Evolutionary conservation across 768 basidiomycete genomes (phyloP).

Genomic region (Lactifluus subvellereus): DNA sequence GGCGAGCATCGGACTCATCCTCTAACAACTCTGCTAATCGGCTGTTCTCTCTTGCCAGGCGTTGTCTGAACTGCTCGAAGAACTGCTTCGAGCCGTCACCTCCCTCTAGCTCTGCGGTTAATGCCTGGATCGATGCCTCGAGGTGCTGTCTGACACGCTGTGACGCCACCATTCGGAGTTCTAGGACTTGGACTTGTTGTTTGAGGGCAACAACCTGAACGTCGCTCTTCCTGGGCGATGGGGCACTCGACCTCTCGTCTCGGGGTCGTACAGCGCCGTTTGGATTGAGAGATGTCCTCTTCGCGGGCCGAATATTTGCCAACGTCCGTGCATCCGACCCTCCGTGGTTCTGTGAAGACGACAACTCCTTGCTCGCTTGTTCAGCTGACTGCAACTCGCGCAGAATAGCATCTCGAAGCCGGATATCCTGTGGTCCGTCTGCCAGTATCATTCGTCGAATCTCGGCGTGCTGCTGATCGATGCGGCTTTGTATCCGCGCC

Average conservation of each 20-base stretch:
- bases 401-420: slow-evolving; percentile 56
- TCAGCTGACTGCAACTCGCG: slow-evolving; percentile 59
- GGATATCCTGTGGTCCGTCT: slow-evolving; percentile 50
- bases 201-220: slow-evolving; percentile 45
- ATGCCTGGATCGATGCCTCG: slow-evolving; percentile 51
- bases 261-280: slow-evolving; percentile 35
- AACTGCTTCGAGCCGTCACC: slow-evolving; percentile 63
- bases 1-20: slow-evolving; percentile 59
- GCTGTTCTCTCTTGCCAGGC: slow-evolving; percentile 52
- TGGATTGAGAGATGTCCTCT: slow-evolving; percentile 30
- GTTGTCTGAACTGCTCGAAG: slow-evolving; percentile 50
- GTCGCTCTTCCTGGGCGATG: slow-evolving; percentile 41
- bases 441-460: slow-evolving; percentile 59
- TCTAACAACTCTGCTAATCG: slow-evolving; percentile 49
- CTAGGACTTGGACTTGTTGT: slow-evolving; percentile 61
- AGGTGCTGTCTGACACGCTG: slow-evolving; percentile 61
- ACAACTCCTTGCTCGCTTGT: slow-evolving; percentile 50
- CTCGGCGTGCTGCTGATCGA: slow-evolving; percentile 67
- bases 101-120: slow-evolving; percentile 55
- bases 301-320: slow-evolving; percentile 46
- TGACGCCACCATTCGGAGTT: slow-evolving; percentile 62
- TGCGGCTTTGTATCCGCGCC: slow-evolving; percentile 51
- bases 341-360: slow-evolving; percentile 30
- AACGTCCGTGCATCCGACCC: slow-evolving; percentile 34
- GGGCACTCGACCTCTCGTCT: slow-evolving; percentile 34